Evolutionary conservation across 2,329 filamentous ascomycete genomes (phyloP).

Genomic region (Fusarium sp.): DNA sequence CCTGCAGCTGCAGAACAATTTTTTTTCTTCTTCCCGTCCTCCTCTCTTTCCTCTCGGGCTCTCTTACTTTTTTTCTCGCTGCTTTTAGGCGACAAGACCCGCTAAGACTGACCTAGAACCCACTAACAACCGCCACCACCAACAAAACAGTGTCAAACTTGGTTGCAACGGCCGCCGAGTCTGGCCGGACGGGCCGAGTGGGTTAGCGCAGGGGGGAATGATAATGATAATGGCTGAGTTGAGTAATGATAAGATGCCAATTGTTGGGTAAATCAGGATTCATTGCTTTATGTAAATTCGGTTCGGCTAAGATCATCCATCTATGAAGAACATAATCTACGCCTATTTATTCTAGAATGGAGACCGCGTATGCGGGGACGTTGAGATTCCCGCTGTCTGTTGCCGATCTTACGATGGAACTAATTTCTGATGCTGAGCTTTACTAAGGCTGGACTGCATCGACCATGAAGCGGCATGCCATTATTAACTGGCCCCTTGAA

Average conservation of each 20-base stretch:
- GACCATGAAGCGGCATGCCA: background rate
- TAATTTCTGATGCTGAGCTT: background rate
- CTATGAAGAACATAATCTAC: background rate
- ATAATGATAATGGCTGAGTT: background rate
- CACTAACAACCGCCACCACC: conserved; percentile 31
- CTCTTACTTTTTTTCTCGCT: conserved; percentile 6
- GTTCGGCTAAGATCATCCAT: background rate
- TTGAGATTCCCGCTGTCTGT: conserved; percentile 7
- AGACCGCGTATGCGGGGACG: background rate
- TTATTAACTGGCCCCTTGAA: background rate
- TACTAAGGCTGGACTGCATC: background rate
- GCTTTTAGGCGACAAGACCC: conserved; percentile 16
- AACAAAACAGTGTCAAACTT: conserved; percentile 20
- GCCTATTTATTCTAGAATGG: background rate
- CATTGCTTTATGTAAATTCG: conserved; percentile 15
- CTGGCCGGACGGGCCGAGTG: conserved; percentile 35
- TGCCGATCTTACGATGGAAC: background rate
- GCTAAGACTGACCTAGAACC: conserved; percentile 21
- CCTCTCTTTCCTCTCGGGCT: background rate
- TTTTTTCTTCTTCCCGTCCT: background rate
- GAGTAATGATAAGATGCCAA: conserved; percentile 13
- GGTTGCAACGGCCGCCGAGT: conserved; percentile 34
- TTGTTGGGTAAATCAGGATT: conserved; percentile 14
- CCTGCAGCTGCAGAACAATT: background rate
- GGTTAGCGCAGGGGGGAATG: conserved; percentile 18